These are phyloP conservation scores for Sarocladium kiliense DNA, from an alignment of 2,329 filamentous ascomycete genomes.

Conservation along the genomic window DNA sequence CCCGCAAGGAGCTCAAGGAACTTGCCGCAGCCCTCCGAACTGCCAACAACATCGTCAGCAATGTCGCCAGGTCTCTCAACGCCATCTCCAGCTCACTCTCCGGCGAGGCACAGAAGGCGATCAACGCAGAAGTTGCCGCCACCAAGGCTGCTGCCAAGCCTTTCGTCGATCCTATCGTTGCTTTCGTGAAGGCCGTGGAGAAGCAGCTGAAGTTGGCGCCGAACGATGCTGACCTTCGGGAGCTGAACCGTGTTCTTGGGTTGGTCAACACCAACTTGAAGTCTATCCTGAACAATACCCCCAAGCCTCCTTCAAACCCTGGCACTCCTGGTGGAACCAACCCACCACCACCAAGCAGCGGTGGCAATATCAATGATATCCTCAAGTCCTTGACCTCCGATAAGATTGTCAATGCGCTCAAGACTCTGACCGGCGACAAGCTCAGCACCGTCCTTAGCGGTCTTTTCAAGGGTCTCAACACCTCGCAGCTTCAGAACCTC, in stretches of 20 bases:
- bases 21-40: background rate
- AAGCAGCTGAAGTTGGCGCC: background rate
- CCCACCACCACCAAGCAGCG: background rate
- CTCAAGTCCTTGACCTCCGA: background rate
- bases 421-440: background rate
- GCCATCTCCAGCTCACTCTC: background rate
- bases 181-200: background rate
- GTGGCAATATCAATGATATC: slow-evolving; percentile 2
- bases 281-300: background rate
- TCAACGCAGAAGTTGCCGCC: background rate
- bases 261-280: background rate
- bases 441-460: slow-evolving; percentile 1
- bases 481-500: background rate
- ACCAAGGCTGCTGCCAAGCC: slow-evolving; percentile 2
- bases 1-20: background rate
- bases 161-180: slow-evolving; percentile 5
- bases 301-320: background rate
- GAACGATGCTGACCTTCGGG: background rate
- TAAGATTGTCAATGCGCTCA: background rate
- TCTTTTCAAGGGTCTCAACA: background rate
- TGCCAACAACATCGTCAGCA: background rate
- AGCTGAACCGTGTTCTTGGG: background rate
- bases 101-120: background rate
- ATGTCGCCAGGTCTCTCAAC: background rate
- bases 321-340: background rate